Evolutionary conservation across 73 alveolate species (phyloP), one percentile per base, ranked within the genome.

Genomic region (Blepharisma stoltei): DNA sequence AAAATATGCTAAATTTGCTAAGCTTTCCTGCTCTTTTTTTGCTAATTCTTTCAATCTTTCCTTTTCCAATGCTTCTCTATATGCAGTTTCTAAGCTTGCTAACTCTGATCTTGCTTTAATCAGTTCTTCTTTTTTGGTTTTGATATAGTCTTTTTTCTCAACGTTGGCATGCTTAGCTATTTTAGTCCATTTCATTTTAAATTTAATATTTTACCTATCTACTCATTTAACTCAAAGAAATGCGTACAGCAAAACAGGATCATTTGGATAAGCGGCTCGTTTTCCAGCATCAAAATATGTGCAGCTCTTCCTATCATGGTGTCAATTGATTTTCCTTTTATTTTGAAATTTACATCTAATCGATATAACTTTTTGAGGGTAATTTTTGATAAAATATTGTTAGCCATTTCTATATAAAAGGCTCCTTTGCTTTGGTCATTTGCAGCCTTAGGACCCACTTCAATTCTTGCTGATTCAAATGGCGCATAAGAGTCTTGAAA

Each of bases 291-390:
- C 88, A 89, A 95, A 27, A 97, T 97, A 83, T 97, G 99, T 11
- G 99, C 99, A 27, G 99, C 92, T 80, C 99, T 90, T 65, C 99
- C 99, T 38, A 97, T 93, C 88, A 95, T 91, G 70, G 94, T 88
- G 81, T 97, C 99, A 0, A 97, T 70, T 73, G 91, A 93, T 89
- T 95, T 95, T 81, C 91, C 97, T 71, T 90, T 87, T 38, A 97
- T 89, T 75, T 87, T 92, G 80, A 97, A 95, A 86, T 97, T 97
- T 66, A 97, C 98, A 84, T 97, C 98, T 14, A 97, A 77, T 86
- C 99, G 79, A 83, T 86, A 90, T 18, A 97, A 77, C 66, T 86
- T 69, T 48, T 89, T 92, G 46, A 90, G 88, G n/a, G 89, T 75
- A 25, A 97, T 71, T 54, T 86, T 82, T 43, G 88, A 76, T 55